These are phyloP conservation scores for Monascus ruber DNA, from an alignment of 2,329 filamentous ascomycete species.

Conservation along the genomic window DNA sequence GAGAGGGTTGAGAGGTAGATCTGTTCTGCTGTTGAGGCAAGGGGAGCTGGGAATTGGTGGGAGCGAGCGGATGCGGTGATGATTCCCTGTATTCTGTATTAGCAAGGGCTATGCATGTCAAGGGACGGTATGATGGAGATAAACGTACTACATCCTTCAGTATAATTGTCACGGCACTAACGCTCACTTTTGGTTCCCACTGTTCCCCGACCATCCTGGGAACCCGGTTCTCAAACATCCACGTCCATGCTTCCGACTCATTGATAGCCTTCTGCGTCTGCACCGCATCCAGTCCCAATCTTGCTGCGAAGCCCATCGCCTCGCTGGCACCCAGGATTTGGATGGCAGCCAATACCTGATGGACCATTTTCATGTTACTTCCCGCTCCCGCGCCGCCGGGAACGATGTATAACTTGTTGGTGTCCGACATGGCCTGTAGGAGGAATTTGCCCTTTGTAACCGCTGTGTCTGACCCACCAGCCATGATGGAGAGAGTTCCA, in stretches of 20 bases:
- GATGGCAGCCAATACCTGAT: constrained; percentile 53
- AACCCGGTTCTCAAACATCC: constrained; percentile 52
- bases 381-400: constrained; percentile 49
- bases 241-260: constrained; percentile 42
- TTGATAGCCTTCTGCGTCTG: constrained; percentile 35
- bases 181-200: constrained; percentile 38
- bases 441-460: constrained; percentile 48
- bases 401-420: constrained; percentile 51
- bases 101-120: neutral
- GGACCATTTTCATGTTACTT: constrained; percentile 53
- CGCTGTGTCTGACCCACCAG: constrained; percentile 47
- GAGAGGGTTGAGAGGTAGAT: constrained; percentile 50
- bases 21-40: constrained; percentile 54
- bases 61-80: constrained; percentile 55
- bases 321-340: constrained; percentile 53
- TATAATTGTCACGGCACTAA: constrained; percentile 50
- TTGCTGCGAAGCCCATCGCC: constrained; percentile 48
- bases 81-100: constrained; percentile 37
- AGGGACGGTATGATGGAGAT: neutral
- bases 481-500: constrained; percentile 67
- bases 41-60: constrained; percentile 47
- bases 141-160: constrained; percentile 42
- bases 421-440: constrained; percentile 50
- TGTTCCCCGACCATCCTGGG: constrained; percentile 44
- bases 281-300: constrained; percentile 42